phyloP scores from a whole-genome alignment of 495 filamentous ascomycete genomes.

The Podospora australis region DNA sequence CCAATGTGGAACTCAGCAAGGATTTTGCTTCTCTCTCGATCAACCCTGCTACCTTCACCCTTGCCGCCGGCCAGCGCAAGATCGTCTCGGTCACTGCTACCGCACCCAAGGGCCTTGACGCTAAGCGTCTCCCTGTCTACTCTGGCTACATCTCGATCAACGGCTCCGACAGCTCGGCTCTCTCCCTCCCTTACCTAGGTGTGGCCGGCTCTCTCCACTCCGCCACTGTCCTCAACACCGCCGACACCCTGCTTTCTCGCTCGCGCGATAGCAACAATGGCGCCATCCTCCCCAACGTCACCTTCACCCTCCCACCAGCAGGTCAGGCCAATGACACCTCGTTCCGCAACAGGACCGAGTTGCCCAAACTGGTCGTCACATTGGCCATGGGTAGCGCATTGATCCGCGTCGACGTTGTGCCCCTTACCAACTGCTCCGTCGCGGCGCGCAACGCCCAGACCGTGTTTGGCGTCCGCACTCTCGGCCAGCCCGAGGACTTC shows the following conservation, averaged over 20 bases:
- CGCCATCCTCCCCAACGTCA: constrained; percentile 28
- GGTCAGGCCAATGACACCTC: constrained; percentile 30
- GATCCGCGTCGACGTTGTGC: constrained; percentile 39
- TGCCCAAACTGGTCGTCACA: constrained; percentile 21
- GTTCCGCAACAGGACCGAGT: constrained; percentile 20
- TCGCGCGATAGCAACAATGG: constrained; percentile 24
- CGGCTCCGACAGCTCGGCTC: constrained; percentile 40
- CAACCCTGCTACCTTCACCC: constrained; percentile 24
- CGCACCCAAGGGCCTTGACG: constrained; percentile 33
- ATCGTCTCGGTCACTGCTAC: constrained; percentile 36
- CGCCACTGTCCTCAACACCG: constrained; percentile 31
- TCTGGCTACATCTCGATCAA: constrained; percentile 47
- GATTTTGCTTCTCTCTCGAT: constrained; percentile 32
- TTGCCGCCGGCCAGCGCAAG: constrained; percentile 32
- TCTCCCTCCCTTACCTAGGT: constrained; percentile 47
- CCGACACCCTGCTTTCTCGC: constrained; percentile 27
- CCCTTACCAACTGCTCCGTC: constrained; percentile 22
- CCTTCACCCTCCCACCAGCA: constrained; percentile 36
- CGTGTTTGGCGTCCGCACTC: constrained; percentile 33
- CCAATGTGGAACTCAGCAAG: constrained; percentile 32
- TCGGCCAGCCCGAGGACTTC: constrained; percentile 28
- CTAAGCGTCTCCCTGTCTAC: constrained; percentile 43
- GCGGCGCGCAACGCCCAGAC: constrained; percentile 18
- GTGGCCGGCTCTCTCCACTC: constrained; percentile 39
- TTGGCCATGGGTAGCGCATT: constrained; percentile 41